Conservation (phyloP, 2,329 filamentous ascomycete species). For the Fusarium udum region DNA sequence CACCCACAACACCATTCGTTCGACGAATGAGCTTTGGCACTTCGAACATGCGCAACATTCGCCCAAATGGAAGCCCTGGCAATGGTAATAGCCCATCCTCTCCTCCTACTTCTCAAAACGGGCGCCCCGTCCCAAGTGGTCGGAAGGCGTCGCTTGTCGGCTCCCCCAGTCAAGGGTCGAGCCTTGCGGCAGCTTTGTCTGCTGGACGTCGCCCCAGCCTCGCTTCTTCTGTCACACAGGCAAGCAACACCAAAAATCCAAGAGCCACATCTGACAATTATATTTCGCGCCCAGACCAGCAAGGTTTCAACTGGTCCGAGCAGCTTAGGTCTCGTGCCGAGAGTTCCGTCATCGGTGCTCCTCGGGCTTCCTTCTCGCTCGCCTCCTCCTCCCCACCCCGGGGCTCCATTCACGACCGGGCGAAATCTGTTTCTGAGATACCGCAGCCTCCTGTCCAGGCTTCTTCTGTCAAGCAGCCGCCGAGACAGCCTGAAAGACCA, state of each 20-base stretch:
- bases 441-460: conserved; percentile 64
- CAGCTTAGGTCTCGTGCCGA: conserved; percentile 92
- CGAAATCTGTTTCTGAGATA: conserved; percentile 75
- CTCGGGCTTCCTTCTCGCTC: conserved; percentile 68
- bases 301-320: conserved; percentile 95
- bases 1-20: conserved; percentile 77
- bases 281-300: conserved; percentile 75
- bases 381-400: conserved; percentile 55
- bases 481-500: conserved; percentile 55
- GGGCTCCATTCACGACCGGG: conserved; percentile 66
- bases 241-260: conserved; percentile 67
- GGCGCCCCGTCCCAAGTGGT: conserved; percentile 46
- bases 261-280: conserved; percentile 73
- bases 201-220: conserved; percentile 51
- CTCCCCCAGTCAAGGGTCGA: conserved; percentile 42
- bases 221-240: conserved; percentile 56
- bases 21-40: conserved; percentile 92
- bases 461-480: conserved; percentile 52
- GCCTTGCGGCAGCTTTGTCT: conserved; percentile 48
- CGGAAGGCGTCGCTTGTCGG: conserved; percentile 43
- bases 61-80: conserved; percentile 67
- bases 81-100: conserved; percentile 67
- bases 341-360: conserved; percentile 71
- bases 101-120: conserved; percentile 49
- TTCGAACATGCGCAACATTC: conserved; percentile 71